phyloP scores from a whole-genome alignment of 768 basidiomycete species.

The Tylopilus felleus region DNA sequence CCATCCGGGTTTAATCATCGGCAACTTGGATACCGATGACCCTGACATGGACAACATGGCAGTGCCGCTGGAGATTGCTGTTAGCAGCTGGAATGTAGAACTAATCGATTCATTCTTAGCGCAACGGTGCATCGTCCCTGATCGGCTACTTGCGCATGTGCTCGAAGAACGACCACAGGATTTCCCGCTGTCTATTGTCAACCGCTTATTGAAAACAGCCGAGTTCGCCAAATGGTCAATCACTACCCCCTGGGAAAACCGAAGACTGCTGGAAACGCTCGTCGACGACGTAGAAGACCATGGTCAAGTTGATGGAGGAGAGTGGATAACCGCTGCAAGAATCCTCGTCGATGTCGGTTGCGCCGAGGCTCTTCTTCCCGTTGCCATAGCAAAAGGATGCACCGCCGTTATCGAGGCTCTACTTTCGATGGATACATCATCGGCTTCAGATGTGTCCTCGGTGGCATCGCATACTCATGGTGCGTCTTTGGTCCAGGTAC shows the following conservation, averaged over 20 bases:
- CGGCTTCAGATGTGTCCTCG: too few species aligned
- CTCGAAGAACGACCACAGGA: not conserved
- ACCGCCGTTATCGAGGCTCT: not conserved
- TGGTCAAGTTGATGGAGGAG: too few species aligned
- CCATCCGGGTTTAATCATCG: not conserved
- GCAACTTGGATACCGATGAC: not conserved
- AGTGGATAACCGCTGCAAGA: too few species aligned
- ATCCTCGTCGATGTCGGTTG: slow-evolving; percentile 1
- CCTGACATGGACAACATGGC: not conserved
- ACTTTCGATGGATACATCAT: not conserved
- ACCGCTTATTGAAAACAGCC: not conserved
- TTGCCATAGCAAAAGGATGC: slow-evolving; percentile 6
- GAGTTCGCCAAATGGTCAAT: not conserved
- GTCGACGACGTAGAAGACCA: not conserved
- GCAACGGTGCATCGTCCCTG: not conserved
- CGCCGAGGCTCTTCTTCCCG: not conserved
- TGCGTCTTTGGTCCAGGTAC: too few species aligned
- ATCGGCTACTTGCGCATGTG: not conserved
- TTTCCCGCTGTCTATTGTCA: slow-evolving; percentile 6
- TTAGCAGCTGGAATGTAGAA: slow-evolving; percentile 2
- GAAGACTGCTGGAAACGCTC: not conserved
- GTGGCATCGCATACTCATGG: too few species aligned
- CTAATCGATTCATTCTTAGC: slow-evolving; percentile 4
- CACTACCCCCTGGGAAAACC: slow-evolving; percentile 1
- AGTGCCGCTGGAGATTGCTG: not conserved